These are phyloP conservation scores for Neonectria magnoliae DNA, from an alignment of 2,329 filamentous ascomycete genomes.

Conservation along the genomic window DNA sequence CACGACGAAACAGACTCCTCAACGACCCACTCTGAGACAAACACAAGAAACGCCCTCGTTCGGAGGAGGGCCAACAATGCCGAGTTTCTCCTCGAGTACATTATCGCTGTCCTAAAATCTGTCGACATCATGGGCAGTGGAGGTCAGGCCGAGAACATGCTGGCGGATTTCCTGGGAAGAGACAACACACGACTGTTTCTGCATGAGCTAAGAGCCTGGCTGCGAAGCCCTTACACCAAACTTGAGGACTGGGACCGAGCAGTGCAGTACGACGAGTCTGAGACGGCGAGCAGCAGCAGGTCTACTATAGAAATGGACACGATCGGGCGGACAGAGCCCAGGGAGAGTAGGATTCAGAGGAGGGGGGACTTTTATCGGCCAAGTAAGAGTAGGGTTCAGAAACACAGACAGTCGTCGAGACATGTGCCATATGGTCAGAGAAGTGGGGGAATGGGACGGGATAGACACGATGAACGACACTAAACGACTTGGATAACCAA, in stretches of 20 bases:
- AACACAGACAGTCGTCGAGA: conserved; percentile 18
- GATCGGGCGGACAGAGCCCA: neutral
- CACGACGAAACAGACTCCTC: conserved; percentile 38
- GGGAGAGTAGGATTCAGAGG: conserved; percentile 6
- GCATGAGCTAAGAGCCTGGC: conserved; percentile 85
- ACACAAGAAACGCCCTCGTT: conserved; percentile 26
- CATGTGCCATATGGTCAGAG: conserved; percentile 30
- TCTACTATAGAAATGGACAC: neutral
- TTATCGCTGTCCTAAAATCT: conserved; percentile 83
- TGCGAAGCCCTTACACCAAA: conserved; percentile 80
- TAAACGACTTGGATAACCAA: neutral
- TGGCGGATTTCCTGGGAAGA: conserved; percentile 81
- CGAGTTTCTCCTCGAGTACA: conserved; percentile 87
- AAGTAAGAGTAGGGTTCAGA: conserved; percentile 8
- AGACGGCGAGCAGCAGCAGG: conserved; percentile 1
- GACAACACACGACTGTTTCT: conserved; percentile 79
- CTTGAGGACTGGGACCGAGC: conserved; percentile 82
- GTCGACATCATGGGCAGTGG: conserved; percentile 82
- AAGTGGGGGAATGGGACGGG: conserved; percentile 1
- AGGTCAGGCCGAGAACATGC: conserved; percentile 81
- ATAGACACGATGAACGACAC: neutral
- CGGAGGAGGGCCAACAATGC: conserved; percentile 69
- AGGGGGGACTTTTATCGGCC: conserved; percentile 45
- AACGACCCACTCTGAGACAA: conserved; percentile 6
- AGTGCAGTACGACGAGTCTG: conserved; percentile 71